phyloP scores from a whole-genome alignment of 176 grass and related monocot species.

The Phyllostachys edulis region DNA sequence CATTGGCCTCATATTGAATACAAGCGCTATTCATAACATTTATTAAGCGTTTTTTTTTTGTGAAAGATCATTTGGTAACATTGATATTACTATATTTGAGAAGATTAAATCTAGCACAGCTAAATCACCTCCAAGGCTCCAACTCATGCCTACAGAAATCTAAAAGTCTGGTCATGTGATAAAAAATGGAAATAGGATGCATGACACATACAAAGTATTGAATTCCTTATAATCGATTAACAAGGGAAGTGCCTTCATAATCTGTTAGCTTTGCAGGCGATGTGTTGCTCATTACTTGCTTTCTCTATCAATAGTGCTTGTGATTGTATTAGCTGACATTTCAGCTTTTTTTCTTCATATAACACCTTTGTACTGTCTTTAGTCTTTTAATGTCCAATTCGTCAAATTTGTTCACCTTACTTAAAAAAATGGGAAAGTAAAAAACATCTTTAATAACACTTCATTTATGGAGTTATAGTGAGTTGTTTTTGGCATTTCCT shows the following conservation, averaged over 20 bases:
- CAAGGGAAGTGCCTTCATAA: neutral
- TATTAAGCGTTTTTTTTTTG: neutral
- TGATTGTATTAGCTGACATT: neutral
- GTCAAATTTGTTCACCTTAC: neutral
- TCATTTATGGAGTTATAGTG: neutral
- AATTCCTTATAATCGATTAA: neutral
- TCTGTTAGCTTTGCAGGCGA: neutral
- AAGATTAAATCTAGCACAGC: neutral
- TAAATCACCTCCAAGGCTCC: neutral
- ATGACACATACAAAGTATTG: neutral
- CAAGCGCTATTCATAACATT: no score
- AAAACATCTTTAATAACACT: neutral
- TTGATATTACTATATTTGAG: neutral
- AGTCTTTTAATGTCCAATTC: neutral
- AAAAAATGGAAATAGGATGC: neutral
- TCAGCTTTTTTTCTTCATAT: neutral
- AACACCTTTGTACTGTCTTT: neutral
- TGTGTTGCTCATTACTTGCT: neutral
- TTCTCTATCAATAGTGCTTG: neutral
- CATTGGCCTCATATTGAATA: no score
- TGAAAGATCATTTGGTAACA: neutral
- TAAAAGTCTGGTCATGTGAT: neutral
- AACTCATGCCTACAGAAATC: neutral
- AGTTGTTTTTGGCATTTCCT: neutral
- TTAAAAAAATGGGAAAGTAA: neutral